These are phyloP conservation scores for Tothia fuscella DNA, from an alignment of 2,329 filamentous ascomycete species.

Conservation along the genomic window DNA sequence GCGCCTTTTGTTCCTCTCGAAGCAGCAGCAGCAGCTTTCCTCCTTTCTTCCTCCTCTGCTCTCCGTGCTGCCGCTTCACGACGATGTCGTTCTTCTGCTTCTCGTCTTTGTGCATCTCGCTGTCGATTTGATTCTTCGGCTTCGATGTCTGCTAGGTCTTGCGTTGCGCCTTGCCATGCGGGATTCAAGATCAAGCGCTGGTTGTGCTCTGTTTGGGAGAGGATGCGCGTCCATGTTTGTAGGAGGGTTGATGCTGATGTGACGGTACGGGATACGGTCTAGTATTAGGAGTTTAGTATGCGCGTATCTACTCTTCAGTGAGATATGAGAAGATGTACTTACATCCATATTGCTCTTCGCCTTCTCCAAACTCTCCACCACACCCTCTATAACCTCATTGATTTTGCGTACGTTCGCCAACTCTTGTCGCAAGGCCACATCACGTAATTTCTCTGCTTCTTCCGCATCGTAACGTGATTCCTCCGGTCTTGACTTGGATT, in stretches of 20 bases:
- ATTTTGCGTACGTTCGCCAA: constrained; percentile 73
- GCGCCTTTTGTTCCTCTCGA: constrained; percentile 28
- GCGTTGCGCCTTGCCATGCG: constrained; percentile 75
- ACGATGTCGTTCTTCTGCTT: constrained; percentile 66
- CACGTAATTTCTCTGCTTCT: constrained; percentile 55
- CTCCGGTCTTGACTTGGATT: not conserved
- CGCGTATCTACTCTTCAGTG: not conserved
- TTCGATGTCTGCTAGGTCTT: constrained; percentile 79
- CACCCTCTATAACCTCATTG: constrained; percentile 75
- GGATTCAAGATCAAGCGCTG: constrained; percentile 83
- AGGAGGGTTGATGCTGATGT: constrained; percentile 78
- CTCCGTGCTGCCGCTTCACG: constrained; percentile 53
- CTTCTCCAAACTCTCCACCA: constrained; percentile 58
- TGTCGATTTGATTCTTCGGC: constrained; percentile 62
- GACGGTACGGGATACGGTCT: constrained; percentile 80
- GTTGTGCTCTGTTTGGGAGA: constrained; percentile 96
- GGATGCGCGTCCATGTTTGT: constrained; percentile 89
- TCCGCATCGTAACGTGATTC: constrained; percentile 49
- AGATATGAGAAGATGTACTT: not conserved
- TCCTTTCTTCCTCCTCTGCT: constrained; percentile 41
- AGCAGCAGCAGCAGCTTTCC: constrained; percentile 46
- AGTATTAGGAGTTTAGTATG: constrained; percentile 1
- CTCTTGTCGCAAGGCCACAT: constrained; percentile 64
- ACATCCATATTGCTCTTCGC: constrained; percentile 61
- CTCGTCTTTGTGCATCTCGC: constrained; percentile 64